Evolutionary conservation across 2,329 filamentous ascomycete genomes (phyloP).

Genomic region (Neopestalotiopsis sp.): DNA sequence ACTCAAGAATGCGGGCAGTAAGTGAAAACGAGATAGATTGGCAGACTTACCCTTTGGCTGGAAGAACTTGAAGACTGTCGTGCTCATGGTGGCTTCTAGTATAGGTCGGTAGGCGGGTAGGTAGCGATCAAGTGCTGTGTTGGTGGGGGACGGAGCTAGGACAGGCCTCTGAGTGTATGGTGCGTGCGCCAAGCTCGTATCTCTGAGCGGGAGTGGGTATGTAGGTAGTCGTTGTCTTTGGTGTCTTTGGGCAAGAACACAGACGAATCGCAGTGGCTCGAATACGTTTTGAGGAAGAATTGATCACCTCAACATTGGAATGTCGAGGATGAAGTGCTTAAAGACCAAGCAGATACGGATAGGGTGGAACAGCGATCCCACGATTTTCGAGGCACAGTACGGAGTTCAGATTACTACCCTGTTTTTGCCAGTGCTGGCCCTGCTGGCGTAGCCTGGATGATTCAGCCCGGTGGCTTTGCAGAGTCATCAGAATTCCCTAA

Average conservation of each 20-base stretch:
- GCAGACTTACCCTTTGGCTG: conserved; percentile 6
- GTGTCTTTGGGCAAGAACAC: not conserved
- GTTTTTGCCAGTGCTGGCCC: too few species aligned
- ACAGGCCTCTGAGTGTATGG: not conserved
- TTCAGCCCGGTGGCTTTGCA: not conserved
- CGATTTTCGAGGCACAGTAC: not conserved
- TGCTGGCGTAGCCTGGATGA: not conserved
- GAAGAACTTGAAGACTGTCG: conserved; percentile 11
- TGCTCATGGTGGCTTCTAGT: not conserved
- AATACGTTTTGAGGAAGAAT: not conserved
- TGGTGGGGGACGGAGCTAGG: not conserved
- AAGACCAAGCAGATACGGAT: not conserved
- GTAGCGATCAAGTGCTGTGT: not conserved
- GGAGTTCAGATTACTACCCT: not conserved
- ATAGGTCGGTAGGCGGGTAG: not conserved
- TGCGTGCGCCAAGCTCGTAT: not conserved
- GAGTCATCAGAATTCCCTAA: not conserved
- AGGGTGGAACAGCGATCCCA: not conserved
- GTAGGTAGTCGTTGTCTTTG: not conserved
- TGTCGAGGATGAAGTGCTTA: not conserved
- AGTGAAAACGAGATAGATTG: not conserved
- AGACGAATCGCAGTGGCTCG: not conserved
- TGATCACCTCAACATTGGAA: not conserved
- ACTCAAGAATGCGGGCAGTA: too few species aligned
- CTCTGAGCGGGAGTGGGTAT: too few species aligned